Conservation (phyloP, 768 basidiomycete genomes). For the Kwoniella dejecticola region DNA sequence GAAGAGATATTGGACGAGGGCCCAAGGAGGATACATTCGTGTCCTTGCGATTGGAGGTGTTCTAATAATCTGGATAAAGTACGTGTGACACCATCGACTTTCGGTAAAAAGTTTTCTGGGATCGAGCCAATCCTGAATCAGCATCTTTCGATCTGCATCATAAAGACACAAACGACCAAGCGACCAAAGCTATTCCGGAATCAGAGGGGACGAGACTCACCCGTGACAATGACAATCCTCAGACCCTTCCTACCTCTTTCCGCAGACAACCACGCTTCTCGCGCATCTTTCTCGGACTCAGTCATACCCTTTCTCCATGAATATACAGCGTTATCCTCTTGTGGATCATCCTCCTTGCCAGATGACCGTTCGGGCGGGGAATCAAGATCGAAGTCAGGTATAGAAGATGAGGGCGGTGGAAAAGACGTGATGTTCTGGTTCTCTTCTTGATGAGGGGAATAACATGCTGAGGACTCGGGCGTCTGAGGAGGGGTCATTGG, state of each 20-base stretch:
- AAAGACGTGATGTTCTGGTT: not conserved
- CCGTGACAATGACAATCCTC: constrained; percentile 52
- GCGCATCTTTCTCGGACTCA: constrained; percentile 28
- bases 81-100: constrained; percentile 60
- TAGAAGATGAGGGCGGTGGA: not conserved
- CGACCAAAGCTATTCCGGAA: too few relatives aligned
- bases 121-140: not conserved
- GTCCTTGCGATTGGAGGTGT: constrained; percentile 58
- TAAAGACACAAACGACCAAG: too few relatives aligned
- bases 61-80: constrained; percentile 58
- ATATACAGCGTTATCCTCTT: constrained; percentile 1
- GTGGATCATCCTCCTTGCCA: not conserved
- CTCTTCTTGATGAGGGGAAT: not conserved
- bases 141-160: not conserved
- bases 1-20: constrained; percentile 56
- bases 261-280: constrained; percentile 36
- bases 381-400: constrained; percentile 16
- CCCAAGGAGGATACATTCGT: constrained; percentile 59
- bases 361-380: not conserved
- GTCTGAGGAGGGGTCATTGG: constrained; percentile 33
- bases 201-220: constrained; percentile 15
- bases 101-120: constrained; percentile 59
- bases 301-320: constrained; percentile 39
- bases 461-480: constrained; percentile 13
- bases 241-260: constrained; percentile 42